Percentiles rank a stretch among this genome's conserved stretches.
Evolutionary conservation across 305 asterid genomes (phyloP).

Genomic region (Fraxinus paxiana): DNA sequence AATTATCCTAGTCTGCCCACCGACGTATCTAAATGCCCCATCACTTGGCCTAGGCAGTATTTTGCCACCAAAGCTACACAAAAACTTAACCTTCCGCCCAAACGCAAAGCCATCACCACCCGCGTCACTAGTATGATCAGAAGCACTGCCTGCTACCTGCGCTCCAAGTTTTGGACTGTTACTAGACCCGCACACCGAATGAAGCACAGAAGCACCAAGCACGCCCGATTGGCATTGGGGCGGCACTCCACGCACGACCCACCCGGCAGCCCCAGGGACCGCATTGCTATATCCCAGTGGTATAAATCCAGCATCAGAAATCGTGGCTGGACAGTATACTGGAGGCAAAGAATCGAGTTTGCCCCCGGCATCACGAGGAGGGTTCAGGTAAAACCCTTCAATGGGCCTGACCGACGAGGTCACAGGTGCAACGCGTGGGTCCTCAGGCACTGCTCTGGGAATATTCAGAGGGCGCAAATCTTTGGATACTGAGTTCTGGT

Average conservation of each 20-base stretch:
- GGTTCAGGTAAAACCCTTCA: constrained; percentile 58
- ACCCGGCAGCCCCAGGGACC: constrained; percentile 31
- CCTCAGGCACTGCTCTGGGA: constrained; percentile 50
- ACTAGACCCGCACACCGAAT: constrained; percentile 32
- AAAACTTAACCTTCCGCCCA: constrained; percentile 66
- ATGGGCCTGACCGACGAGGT: constrained; percentile 53
- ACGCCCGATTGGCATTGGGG: constrained; percentile 34
- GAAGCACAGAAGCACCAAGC: constrained; percentile 28
- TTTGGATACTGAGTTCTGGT: constrained; percentile 66
- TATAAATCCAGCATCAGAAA: constrained; percentile 43
- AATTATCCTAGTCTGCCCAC: constrained; percentile 90
- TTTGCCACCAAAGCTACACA: constrained; percentile 95
- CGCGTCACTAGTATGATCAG: constrained; percentile 67
- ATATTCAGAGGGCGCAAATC: constrained; percentile 76
- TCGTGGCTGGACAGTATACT: constrained; percentile 42
- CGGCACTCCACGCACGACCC: constrained; percentile 51
- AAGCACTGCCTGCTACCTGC: constrained; percentile 32
- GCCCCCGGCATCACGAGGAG: constrained; percentile 35
- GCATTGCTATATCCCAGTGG: constrained; percentile 47
- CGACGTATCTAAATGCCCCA: constrained; percentile 80
- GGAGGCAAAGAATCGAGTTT: constrained; percentile 41
- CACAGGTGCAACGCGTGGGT: constrained; percentile 53
- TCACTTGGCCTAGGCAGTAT: constrained; percentile 86
- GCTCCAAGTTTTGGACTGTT: constrained; percentile 29
- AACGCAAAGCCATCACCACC: constrained; percentile 63